Conservation (phyloP, 805 yeast genomes). For the Groenewaldozyma salmanticensis region DNA sequence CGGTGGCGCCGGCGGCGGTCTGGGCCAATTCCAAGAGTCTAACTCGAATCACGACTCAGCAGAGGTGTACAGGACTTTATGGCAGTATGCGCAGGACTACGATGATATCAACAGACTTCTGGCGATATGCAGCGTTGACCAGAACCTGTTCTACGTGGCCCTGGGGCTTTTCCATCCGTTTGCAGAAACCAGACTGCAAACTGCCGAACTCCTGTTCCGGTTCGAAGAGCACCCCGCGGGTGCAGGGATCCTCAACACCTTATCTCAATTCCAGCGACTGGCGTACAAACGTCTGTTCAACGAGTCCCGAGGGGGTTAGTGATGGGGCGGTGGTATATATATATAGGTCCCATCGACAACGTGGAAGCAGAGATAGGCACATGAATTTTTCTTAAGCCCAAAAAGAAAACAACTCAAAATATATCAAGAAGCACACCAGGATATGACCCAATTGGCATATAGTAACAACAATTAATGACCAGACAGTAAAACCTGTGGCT, state of each 20-base stretch:
- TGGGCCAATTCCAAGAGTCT: not conserved
- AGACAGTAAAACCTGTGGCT: too few species aligned
- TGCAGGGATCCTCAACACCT: slow-evolving; percentile 16
- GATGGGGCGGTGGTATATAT: too few species aligned
- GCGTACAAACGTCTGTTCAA: slow-evolving; percentile 16
- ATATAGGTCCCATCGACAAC: too few species aligned
- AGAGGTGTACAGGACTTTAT: slow-evolving; percentile 17
- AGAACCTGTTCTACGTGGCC: slow-evolving; percentile 21
- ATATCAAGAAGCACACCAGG: too few species aligned
- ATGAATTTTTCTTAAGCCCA: too few species aligned
- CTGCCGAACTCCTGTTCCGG: slow-evolving; percentile 17
- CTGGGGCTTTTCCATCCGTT: slow-evolving; percentile 26
- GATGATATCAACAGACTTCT: slow-evolving; percentile 23
- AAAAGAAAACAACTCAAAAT: too few species aligned
- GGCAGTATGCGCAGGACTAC: slow-evolving; percentile 18
- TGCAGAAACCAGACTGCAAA: slow-evolving; percentile 16
- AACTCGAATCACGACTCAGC: slow-evolving; percentile 21
- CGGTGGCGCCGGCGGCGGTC: too few species aligned
- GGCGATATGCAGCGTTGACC: slow-evolving; percentile 15
- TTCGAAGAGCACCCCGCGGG: slow-evolving; percentile 24
- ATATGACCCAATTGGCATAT: too few species aligned
- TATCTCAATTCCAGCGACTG: slow-evolving; percentile 19
- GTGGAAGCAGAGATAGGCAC: too few species aligned
- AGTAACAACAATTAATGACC: too few species aligned
- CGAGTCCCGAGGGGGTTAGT: slow-evolving; percentile 6